Percentiles rank a stretch among this genome's conserved stretches.
Evolutionary conservation across 768 basidiomycete genomes (phyloP).

Genomic region (Cystofilobasidium macerans): DNA sequence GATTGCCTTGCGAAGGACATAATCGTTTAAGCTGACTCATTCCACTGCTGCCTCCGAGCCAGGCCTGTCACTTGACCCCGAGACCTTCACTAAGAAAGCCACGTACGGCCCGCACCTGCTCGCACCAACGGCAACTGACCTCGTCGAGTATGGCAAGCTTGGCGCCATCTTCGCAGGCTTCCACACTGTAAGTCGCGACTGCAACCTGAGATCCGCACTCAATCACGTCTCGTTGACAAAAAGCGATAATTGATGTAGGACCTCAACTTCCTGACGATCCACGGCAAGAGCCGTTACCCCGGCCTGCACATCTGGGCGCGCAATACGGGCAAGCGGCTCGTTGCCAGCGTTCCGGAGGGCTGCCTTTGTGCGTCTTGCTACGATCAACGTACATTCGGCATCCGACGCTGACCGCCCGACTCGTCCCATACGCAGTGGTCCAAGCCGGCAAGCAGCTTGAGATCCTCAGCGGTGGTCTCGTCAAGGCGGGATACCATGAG

Average conservation of each 20-base stretch:
- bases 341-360: slow-evolving; percentile 72
- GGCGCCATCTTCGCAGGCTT: slow-evolving; percentile 83
- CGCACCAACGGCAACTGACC: slow-evolving; percentile 86
- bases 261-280: slow-evolving; percentile 63
- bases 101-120: slow-evolving; percentile 63
- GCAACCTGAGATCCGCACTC: neutral
- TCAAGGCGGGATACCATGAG: slow-evolving; percentile 90
- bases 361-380: slow-evolving; percentile 43
- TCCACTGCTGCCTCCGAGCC: neutral
- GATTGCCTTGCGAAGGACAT: neutral
- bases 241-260: slow-evolving; percentile 45
- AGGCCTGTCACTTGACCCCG: neutral
- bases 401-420: slow-evolving; percentile 29
- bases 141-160: slow-evolving; percentile 61
- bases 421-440: no score
- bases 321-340: slow-evolving; percentile 79
- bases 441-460: slow-evolving; percentile 95
- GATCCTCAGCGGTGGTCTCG: slow-evolving; percentile 56
- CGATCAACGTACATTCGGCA: neutral
- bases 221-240: neutral
- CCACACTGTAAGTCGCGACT: slow-evolving; percentile 46
- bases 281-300: slow-evolving; percentile 53
- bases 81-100: neutral
- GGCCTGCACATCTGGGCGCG: slow-evolving; percentile 90
- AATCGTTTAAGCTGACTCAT: neutral